Evolutionary conservation across 345 rosid species (phyloP).

Genomic region (Turnera subulata): DNA sequence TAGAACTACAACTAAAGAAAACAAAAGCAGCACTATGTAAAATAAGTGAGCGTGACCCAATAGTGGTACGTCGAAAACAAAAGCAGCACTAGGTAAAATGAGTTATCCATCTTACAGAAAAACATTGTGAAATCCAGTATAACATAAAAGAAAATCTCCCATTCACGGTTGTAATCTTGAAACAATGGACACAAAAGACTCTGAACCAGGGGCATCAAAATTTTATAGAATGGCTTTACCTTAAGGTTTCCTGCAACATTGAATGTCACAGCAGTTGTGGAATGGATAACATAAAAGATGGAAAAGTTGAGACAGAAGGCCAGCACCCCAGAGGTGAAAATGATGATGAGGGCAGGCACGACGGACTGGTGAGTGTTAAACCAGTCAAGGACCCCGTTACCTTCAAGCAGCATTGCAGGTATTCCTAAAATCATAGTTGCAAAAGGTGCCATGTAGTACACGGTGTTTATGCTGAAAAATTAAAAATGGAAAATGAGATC

Average conservation of each 20-base stretch:
- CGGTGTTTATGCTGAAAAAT: slow-evolving; percentile 78
- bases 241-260: slow-evolving; percentile 98
- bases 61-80: too few relatives aligned
- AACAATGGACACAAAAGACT: too few relatives aligned
- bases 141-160: too few relatives aligned
- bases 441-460: slow-evolving; percentile 98
- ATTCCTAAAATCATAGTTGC: slow-evolving; percentile 91
- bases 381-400: slow-evolving; percentile 78
- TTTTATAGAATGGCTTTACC: slow-evolving; percentile 42
- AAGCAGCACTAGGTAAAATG: too few relatives aligned
- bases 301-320: slow-evolving; percentile 99
- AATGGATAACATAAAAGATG: slow-evolving; percentile 95
- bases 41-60: too few relatives aligned
- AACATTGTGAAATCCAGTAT: too few relatives aligned
- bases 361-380: slow-evolving; percentile 53
- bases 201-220: neutral
- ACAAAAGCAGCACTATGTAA: too few relatives aligned
- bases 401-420: slow-evolving; percentile 89
- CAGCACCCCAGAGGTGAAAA: slow-evolving; percentile 81
- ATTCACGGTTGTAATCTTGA: too few relatives aligned
- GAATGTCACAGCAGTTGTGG: slow-evolving; percentile 98
- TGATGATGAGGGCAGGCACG: slow-evolving; percentile 61
- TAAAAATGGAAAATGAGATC: neutral
- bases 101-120: too few relatives aligned
- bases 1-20: too few relatives aligned